Evolutionary conservation across 768 basidiomycete genomes (phyloP), one percentile per base, ranked within the genome.

Genomic region (Trametes cinnabarina): DNA sequence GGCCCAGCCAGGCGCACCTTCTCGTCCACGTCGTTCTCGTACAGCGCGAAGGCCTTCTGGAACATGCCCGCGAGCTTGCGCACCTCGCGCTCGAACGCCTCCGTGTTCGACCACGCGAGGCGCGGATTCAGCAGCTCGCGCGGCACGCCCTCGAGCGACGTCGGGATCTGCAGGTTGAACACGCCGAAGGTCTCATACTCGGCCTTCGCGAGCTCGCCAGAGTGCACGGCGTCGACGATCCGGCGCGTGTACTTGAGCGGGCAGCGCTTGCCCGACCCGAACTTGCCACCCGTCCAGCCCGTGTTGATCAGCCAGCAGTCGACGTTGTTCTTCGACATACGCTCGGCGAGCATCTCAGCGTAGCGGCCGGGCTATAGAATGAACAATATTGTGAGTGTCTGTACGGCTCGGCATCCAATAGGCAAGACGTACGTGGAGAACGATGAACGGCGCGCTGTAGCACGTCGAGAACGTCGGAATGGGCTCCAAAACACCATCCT

Each of bases 241-340:
- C 88, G 87, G 54, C 96, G 92, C 46, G 97, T 98, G 77, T 86
- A 93, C 71, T 90, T 91, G 77, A 99, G 87, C 19, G 96, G 89
- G 84, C 96, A 99, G 63, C 96, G 92, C 77, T 90, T 92, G 65
- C 95, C 96, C 15, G 78, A 77, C 47, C 96, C 96, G 72, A 85
- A 99, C 73, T 92, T 93, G 72, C 96, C 96, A 55, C 92, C 88
- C 51, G 92, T 89, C 92, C 92, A 95, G 61, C 92, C 96, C 3
- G 96, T 99, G 87, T 99, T 98, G 84, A 99, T 90, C 70, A 98
- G 82, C 93, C 94, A 99, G 80, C 95, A 97, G 74, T 94, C 75
- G 66, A 94, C 94, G 54, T 91, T 82, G 78, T 90, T 80, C 74
- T 86, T 83, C 56, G 86, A 75, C 95, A 99, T 98, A 67, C 90